Conservation (phyloP, 257 asterid species). For the Sherardia arvensis region DNA sequence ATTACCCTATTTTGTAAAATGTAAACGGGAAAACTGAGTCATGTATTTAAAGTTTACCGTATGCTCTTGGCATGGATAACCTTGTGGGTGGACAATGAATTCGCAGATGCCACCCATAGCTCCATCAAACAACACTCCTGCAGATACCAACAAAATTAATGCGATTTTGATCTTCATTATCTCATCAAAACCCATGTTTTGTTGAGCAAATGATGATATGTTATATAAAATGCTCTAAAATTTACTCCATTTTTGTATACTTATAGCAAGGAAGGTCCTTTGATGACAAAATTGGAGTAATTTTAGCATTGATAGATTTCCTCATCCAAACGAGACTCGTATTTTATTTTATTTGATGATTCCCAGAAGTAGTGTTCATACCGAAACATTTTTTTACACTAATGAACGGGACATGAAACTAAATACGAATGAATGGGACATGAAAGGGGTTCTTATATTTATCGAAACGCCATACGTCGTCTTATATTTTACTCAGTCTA, state of each 20-base stretch:
- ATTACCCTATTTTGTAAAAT: no score
- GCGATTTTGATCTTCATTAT: background rate
- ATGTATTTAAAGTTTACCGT: slow-evolving; percentile 18
- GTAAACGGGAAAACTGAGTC: background rate
- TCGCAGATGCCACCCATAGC: slow-evolving; percentile 43
- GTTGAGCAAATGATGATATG: background rate
- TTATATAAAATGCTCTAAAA: background rate
- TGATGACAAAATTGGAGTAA: background rate
- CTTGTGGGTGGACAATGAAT: slow-evolving; percentile 39
- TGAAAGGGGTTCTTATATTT: no score
- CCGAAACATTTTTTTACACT: no score
- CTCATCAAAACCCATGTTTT: slow-evolving; percentile 4
- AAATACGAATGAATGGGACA: no score
- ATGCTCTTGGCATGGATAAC: slow-evolving; percentile 62
- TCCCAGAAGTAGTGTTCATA: no score
- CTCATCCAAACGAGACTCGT: background rate
- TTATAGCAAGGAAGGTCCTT: background rate
- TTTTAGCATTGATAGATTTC: background rate
- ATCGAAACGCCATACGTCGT: no score
- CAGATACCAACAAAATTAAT: background rate
- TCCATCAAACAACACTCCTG: background rate
- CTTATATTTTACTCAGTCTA: no score
- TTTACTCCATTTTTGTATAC: background rate
- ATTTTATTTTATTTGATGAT: no score
- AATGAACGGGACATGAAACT: no score